Evolutionary conservation across 805 yeast genomes (phyloP).

Genomic region (Lachancea dasiensis): DNA sequence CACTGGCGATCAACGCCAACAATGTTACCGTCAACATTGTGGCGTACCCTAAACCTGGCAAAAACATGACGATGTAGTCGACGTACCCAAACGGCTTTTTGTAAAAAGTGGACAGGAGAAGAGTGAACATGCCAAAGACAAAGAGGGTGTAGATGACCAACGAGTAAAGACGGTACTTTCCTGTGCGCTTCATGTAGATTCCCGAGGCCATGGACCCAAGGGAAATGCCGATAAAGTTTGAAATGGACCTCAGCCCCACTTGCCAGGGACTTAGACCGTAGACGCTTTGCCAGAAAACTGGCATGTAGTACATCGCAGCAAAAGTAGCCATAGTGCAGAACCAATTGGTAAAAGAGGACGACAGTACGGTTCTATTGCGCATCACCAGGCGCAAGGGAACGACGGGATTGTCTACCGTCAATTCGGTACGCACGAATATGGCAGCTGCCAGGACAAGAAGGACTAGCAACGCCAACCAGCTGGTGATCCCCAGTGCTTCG

Average conservation of each 20-base stretch:
- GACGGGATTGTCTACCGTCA: conserved; percentile 53
- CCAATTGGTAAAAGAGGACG: conserved; percentile 64
- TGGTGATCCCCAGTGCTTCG: conserved; percentile 12
- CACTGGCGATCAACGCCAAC: conserved; percentile 71
- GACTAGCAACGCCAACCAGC: conserved; percentile 37
- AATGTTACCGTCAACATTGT: conserved; percentile 63
- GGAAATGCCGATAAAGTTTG: conserved; percentile 64
- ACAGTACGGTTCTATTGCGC: conserved; percentile 51
- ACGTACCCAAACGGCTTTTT: conserved; percentile 25
- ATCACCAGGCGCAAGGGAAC: conserved; percentile 54
- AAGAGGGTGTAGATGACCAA: conserved; percentile 38
- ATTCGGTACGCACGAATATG: conserved; percentile 34
- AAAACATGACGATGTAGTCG: conserved; percentile 42
- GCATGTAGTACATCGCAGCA: conserved; percentile 61
- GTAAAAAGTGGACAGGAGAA: conserved; percentile 25
- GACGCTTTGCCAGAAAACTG: conserved; percentile 58
- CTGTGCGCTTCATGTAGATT: conserved; percentile 58
- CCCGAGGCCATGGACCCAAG: conserved; percentile 65
- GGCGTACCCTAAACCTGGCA: conserved; percentile 64
- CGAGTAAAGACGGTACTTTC: conserved; percentile 50
- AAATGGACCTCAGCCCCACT: conserved; percentile 48
- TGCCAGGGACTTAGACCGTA: conserved; percentile 46
- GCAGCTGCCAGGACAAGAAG: conserved; percentile 32
- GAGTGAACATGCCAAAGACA: conserved; percentile 41
- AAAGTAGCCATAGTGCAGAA: conserved; percentile 64